Base-by-base conservation (phyloP, 306 rosid species). In the Rosa lucieae region DNA sequence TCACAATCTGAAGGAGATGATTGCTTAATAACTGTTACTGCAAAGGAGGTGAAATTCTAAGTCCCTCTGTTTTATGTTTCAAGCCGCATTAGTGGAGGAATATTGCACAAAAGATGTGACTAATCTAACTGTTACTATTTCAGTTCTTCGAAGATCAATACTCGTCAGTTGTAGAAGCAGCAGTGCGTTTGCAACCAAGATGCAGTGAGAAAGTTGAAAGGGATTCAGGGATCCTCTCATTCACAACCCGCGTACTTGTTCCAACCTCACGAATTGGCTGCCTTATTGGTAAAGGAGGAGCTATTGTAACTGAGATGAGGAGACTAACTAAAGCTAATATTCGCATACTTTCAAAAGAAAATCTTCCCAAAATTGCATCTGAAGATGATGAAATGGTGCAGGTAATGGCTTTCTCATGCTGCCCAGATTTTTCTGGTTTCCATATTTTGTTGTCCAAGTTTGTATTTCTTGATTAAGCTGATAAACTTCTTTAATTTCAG, bases 381-480 rank as follows among this genome's bases (percentile, higher is more conserved):
- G 98, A 89, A 49, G 99, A 96, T 81, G 99, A 96, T 74, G 98
- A 96, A 80, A 89, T 96, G 99, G 99, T 96, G 85, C 98, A 91
- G 98, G 99, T 96, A 77, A 61, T 74, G 75, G 32, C 56, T 75
- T 52, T 76, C n/a, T 51, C 70, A 14, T 53, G 47, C 73, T 80
- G 56, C 71, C 72, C n/a, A 61, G 13, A 12, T 37, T 43, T 46
- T 8, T 52, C 21, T 53, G 55, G 67, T 73, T 65, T 18, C 68
- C 59, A n/a, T 83, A 21, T 39, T 51, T 43, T 67, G 43, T 67
- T 52, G 48, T 71, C 14, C 47, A 26, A 20, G 43, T 77, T 26
- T 5, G 42, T 58, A 15, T 65, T 59, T 47, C 20, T 55, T 75
- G 65, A 14, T 74, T 75, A 1, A 14, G 43, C 13, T 62, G 61